Evolutionary conservation across 768 basidiomycete species (phyloP), one percentile per base, ranked within the genome.

Genomic region (Fomitopsis pulvina): DNA sequence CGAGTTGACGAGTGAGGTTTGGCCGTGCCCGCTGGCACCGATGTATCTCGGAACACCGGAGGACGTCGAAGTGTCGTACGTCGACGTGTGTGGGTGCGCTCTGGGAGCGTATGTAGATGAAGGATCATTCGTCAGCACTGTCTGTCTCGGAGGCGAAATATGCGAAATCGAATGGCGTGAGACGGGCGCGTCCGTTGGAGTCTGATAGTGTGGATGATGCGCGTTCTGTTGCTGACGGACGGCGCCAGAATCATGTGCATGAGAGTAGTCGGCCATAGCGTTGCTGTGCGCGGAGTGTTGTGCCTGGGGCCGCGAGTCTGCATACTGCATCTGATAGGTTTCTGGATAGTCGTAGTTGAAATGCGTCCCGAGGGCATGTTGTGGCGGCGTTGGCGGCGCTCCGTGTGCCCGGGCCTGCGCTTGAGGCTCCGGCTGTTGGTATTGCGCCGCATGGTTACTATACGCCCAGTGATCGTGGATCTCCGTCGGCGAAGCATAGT

Each of bases 81-180:
- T n/a, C n/a, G n/a, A n/a, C n/a, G n/a, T n/a, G n/a, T n/a, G n/a
- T n/a, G n/a, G n/a, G n/a, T n/a, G n/a, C n/a, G n/a, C n/a, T n/a
- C n/a, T n/a, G n/a, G n/a, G n/a, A n/a, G n/a, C n/a, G n/a, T n/a
- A n/a, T n/a, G n/a, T n/a, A n/a, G n/a, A n/a, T n/a, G n/a, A n/a
- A n/a, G n/a, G n/a, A n/a, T n/a, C n/a, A n/a, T n/a, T n/a, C 29
- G 54, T 49, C 26, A 52, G 51, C 32, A 47, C 40, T 12, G 48
- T 43, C 11, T 49, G 44, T 12, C 43, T 10, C 27, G 57, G 52
- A 26, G 55, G 55, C 11, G 57, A 58, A 25, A 58, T 53, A 42
- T 58, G 57, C 5, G 57, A 52, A 45, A 55, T 49, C 1, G 57
- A 55, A 43, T 53, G 57, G 14, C 57, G 54, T 21, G 49, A 42